phyloP scores from a whole-genome alignment of 139 green algal species.

The Chlorella sorokiniana region DNA sequence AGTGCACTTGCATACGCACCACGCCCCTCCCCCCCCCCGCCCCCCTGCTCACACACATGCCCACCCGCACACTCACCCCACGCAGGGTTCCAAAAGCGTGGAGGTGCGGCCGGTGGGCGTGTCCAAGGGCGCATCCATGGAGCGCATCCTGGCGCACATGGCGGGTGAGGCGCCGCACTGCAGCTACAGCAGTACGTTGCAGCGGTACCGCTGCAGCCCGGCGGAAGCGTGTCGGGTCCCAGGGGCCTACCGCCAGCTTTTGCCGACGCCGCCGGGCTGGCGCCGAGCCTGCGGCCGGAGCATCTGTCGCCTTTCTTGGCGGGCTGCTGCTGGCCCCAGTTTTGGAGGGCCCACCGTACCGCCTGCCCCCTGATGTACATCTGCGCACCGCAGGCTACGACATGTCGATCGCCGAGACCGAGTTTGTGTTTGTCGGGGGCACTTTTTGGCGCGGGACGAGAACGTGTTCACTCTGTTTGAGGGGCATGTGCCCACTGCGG shows the following conservation, averaged over 20 bases:
- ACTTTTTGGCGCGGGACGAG: slow-evolving; percentile 94
- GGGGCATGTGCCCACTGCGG: slow-evolving; percentile 46
- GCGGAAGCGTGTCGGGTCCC: too few species aligned
- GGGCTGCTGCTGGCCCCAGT: too few species aligned
- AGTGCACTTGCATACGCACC: neutral
- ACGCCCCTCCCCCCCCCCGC: neutral
- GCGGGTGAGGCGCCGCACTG: neutral
- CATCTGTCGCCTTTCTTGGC: too few species aligned
- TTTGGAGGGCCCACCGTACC: neutral
- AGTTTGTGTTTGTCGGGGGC: slow-evolving; percentile 82
- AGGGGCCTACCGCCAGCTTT: too few species aligned
- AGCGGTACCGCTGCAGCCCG: too few species aligned
- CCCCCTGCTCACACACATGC: neutral
- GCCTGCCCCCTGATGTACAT: neutral
- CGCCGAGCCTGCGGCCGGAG: too few species aligned
- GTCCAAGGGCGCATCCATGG: slow-evolving; percentile 93
- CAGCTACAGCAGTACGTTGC: neutral
- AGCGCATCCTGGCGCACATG: slow-evolving; percentile 74
- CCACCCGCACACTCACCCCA: neutral
- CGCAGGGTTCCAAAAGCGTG: slow-evolving; percentile 77
- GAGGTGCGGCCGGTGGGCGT: slow-evolving; percentile 95
- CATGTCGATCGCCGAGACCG: slow-evolving; percentile 11
- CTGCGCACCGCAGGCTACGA: neutral
- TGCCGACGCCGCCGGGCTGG: too few species aligned
- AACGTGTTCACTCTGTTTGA: slow-evolving; percentile 96